phyloP scores from a whole-genome alignment of 2,329 filamentous ascomycete genomes.

The Nemania sp. region DNA sequence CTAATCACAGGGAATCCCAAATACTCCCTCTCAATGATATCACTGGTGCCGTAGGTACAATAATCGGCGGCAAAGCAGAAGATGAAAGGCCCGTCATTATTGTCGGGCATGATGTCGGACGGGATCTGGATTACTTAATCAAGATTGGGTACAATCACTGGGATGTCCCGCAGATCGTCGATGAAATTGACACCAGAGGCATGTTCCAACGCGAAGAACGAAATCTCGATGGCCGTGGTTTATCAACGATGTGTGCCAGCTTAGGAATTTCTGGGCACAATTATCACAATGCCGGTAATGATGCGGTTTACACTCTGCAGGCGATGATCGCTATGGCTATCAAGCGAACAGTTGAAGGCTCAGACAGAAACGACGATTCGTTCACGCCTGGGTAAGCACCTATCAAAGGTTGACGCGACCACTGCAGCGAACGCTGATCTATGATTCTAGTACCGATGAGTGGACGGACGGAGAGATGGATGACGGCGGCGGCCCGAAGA shows the following conservation, averaged over 20 bases:
- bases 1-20: conserved; percentile 46
- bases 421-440: conserved; percentile 15
- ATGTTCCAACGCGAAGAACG: conserved; percentile 69
- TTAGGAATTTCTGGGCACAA: conserved; percentile 66
- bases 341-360: conserved; percentile 35
- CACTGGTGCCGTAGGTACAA: conserved; percentile 41
- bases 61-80: conserved; percentile 41
- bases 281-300: conserved; percentile 88
- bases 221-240: conserved; percentile 56
- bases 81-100: conserved; percentile 63
- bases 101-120: conserved; percentile 73
- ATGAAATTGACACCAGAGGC: conserved; percentile 72
- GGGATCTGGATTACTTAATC: conserved; percentile 71
- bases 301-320: conserved; percentile 78
- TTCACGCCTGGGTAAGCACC: conserved; percentile 13
- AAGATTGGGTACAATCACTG: conserved; percentile 66
- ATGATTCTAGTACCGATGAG: conserved; percentile 29
- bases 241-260: conserved; percentile 65
- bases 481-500: conserved; percentile 35
- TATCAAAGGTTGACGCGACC: neutral
- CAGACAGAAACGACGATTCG: conserved; percentile 7
- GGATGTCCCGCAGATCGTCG: conserved; percentile 59
- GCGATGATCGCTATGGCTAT: conserved; percentile 69
- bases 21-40: conserved; percentile 46
- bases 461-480: conserved; percentile 42